These are phyloP conservation scores for Stygiomarasmius scandens DNA, from an alignment of 1,284 basidiomycete genomes.

Conservation along the genomic window DNA sequence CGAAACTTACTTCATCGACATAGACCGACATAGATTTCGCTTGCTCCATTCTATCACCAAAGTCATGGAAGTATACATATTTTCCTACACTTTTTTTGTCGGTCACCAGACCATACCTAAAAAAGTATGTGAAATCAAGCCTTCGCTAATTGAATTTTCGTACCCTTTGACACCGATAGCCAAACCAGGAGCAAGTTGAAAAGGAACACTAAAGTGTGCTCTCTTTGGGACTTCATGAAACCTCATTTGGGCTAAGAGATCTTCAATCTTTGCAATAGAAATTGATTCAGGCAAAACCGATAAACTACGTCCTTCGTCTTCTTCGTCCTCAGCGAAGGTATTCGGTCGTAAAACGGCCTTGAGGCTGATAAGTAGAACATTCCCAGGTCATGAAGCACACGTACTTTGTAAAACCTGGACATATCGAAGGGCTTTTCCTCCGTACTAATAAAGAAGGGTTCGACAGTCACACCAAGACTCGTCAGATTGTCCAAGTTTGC, in stretches of 20 bases:
- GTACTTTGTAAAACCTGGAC: slow-evolving; percentile 83
- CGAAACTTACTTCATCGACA: slow-evolving; percentile 69
- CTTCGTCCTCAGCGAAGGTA: slow-evolving; percentile 48
- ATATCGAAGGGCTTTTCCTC: slow-evolving; percentile 73
- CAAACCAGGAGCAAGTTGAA: slow-evolving; percentile 80
- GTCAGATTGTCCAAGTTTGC: slow-evolving; percentile 83
- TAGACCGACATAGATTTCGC: slow-evolving; percentile 72
- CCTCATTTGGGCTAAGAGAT: slow-evolving; percentile 82
- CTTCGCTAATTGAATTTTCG: slow-evolving; percentile 22
- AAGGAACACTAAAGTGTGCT: slow-evolving; percentile 81
- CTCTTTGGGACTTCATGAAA: slow-evolving; percentile 88
- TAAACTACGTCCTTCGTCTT: slow-evolving; percentile 48
- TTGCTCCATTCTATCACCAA: slow-evolving; percentile 77
- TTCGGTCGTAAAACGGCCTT: slow-evolving; percentile 67
- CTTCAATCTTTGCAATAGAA: slow-evolving; percentile 72
- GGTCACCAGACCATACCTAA: slow-evolving; percentile 85
- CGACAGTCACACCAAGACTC: slow-evolving; percentile 80
- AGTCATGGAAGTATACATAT: slow-evolving; percentile 81
- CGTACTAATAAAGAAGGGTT: slow-evolving; percentile 91
- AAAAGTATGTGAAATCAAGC: slow-evolving; percentile 10
- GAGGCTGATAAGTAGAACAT: slow-evolving; percentile 5
- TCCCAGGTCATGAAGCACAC: slow-evolving; percentile 28
- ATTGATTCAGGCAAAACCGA: slow-evolving; percentile 64
- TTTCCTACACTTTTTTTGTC: slow-evolving; percentile 82
- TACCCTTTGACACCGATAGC: slow-evolving; percentile 92